Base-by-base conservation (phyloP, 2,329 filamentous ascomycete genomes). In the Penicillium sp. region DNA sequence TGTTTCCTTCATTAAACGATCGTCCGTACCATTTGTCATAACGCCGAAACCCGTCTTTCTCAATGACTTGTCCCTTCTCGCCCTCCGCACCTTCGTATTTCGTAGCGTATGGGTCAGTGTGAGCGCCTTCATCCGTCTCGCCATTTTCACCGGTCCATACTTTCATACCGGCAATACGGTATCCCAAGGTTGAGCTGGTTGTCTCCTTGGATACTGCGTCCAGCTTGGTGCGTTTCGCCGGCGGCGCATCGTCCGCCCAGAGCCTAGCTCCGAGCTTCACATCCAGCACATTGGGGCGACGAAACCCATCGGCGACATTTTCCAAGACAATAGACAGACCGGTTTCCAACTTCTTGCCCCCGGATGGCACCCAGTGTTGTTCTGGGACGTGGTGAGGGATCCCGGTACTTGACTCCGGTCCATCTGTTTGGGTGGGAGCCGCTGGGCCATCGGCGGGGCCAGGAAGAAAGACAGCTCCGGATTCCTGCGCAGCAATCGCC, bases 251-350 rank as follows among this genome's bases (percentile, higher is more conserved):
- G 33, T 96, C 90, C 13, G 90, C 93, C 88, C 92, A 97, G 5
- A 99, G 77, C 28, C 90, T 84, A 46, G 87, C 83, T 39, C 94
- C 94, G 18, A 99, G 84, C 77, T 99, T 99, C 61, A 96, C 84
- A 69, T 99, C 94, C 54, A 99, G 79, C 7, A 99, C 91, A 65
- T 96, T 97, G 6, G 94, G 91, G 54, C 85, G 83, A 66, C 83
- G 84, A 78, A 92, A 97, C 1, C 91, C 91, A 60, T 84, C 83
- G 0, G 91, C 87, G 6, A 90, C 84, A 70, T 97, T 97, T 69
- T 92, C 89, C 24, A 97, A 79, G 11, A 96, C 92, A 16, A 97
- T 87, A 2, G 90, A 90, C 51, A 86, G 81, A 51, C 92, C 87
- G 0, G 92, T 96, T 21, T 85, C 81, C 56, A 97, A 73, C 60